Base-by-base conservation (phyloP, 306 rosid genomes). In the Phaseolus lunatus region DNA sequence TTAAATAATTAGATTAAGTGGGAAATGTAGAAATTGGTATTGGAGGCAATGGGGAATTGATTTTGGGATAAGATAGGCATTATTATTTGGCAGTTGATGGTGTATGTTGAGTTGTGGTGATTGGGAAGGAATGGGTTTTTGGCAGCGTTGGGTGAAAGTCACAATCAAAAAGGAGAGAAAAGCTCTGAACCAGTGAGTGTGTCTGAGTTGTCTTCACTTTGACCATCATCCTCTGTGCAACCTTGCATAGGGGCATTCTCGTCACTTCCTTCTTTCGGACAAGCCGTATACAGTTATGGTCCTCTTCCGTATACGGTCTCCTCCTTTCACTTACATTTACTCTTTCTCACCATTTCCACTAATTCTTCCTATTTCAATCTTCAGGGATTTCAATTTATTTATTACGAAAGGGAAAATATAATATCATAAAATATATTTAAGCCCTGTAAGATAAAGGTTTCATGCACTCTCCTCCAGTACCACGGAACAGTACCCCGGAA, bases 261-360 rank as follows among this genome's bases (percentile, higher is more conserved):
- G 89, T 7, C 69, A 76, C 5, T 66, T 20, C 77, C 57, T 22
- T 58, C 82, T 85, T 89, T 86, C 91, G 92, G 92, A 91, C 88
- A 85, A 62, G 83, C 88, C 94, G 92, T 88, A 88, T 93, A 82
- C 88, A 87, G 4, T 22, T 29, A 10, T 67, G 54, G 97, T 94
- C 95, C 97, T 92, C 93, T 89, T 94, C 97, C 96, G 96, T 94
- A 89, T 94, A 90, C 96, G 93, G 94, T 73, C 76, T 69, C 33
- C 67, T 18, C 7, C 20, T n/a, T 26, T 52, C 76, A 9, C 37
- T 67, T 18, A 24, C 53, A n/a, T 16, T 24, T 52, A 43, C 13
- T 3, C 23, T 44, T 66, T 23, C n/a, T 1, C 57, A 2, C 61
- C 5, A 9, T 18, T 49, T 7, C 8, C 24, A 50, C 57, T 50